phyloP scores from a whole-genome alignment of 2,329 filamentous ascomycete genomes.

The Furcasterigmium furcatum region DNA sequence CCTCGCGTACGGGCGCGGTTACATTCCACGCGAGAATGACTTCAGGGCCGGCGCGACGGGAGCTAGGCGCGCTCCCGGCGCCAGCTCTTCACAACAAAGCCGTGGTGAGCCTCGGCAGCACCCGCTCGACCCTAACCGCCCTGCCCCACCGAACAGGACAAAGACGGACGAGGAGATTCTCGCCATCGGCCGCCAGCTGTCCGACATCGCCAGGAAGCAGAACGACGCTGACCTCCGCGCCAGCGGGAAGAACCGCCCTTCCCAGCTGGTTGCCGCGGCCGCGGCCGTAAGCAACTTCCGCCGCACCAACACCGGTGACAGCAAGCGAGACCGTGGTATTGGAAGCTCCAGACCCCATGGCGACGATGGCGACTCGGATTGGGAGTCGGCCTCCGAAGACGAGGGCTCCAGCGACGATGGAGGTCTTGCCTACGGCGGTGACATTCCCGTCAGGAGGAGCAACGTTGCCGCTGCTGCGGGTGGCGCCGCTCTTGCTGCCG shows the following conservation, averaged over 20 bases:
- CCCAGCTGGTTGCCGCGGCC: constrained; percentile 32
- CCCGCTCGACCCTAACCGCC: constrained; percentile 13
- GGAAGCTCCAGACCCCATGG: constrained; percentile 36
- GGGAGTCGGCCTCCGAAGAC: constrained; percentile 54
- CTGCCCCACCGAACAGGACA: constrained; percentile 17
- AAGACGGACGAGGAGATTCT: constrained; percentile 57
- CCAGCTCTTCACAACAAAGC: background rate
- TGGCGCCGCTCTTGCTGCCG: constrained; percentile 33
- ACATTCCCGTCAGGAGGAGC: constrained; percentile 4
- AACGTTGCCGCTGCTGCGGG: constrained; percentile 34
- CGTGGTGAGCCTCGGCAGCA: background rate
- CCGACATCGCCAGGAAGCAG: constrained; percentile 47
- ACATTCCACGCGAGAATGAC: constrained; percentile 37
- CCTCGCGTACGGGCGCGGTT: constrained; percentile 64
- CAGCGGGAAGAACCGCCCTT: constrained; percentile 33
- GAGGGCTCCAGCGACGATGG: constrained; percentile 39
- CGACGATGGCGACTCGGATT: constrained; percentile 48
- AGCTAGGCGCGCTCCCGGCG: background rate
- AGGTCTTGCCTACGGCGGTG: constrained; percentile 38
- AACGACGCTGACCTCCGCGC: constrained; percentile 46
- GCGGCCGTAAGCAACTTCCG: constrained; percentile 37
- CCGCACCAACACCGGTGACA: constrained; percentile 29
- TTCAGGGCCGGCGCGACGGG: background rate
- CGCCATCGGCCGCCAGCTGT: constrained; percentile 51
- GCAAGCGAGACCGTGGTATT: constrained; percentile 29